phyloP scores from a whole-genome alignment of 2,329 filamentous ascomycete species.

The Penicillium sp. region DNA sequence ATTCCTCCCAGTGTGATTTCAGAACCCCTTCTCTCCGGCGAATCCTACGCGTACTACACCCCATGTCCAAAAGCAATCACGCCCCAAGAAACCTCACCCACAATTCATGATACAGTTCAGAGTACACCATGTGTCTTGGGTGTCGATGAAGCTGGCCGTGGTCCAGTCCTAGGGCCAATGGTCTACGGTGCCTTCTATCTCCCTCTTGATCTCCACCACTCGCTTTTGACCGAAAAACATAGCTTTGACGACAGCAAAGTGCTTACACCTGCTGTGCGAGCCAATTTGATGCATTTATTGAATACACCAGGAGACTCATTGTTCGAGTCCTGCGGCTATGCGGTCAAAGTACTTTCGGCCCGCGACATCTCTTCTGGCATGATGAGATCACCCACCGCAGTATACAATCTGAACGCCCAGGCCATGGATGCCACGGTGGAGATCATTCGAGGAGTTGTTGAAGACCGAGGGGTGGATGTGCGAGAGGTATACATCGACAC shows the following conservation, averaged over 20 bases:
- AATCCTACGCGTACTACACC: conserved; percentile 71
- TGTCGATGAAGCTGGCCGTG: conserved; percentile 90
- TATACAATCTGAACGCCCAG: conserved; percentile 93
- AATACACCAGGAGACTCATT: conserved; percentile 64
- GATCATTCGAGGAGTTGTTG: conserved; percentile 74
- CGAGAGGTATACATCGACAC: conserved; percentile 94
- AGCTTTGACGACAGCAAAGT: conserved; percentile 96
- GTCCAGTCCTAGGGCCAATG: conserved; percentile 81
- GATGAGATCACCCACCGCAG: conserved; percentile 55
- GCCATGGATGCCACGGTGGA: conserved; percentile 87
- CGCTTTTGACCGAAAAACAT: conserved; percentile 73
- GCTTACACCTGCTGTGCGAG: conserved; percentile 75
- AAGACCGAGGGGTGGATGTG: conserved; percentile 70
- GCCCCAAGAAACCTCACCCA: conserved; percentile 35
- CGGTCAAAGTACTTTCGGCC: conserved; percentile 75
- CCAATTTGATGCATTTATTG: conserved; percentile 66
- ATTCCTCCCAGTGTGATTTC: conserved; percentile 68
- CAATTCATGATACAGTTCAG: conserved; percentile 34
- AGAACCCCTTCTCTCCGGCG: conserved; percentile 58
- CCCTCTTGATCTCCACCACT: conserved; percentile 61
- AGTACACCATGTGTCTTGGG: conserved; percentile 71
- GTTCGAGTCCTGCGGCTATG: conserved; percentile 73
- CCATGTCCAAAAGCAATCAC: conserved; percentile 63
- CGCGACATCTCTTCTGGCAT: conserved; percentile 77
- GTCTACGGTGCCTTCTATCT: conserved; percentile 71